phyloP scores from a whole-genome alignment of 1,284 basidiomycete genomes.

The Microbotryomycetes sp. region DNA sequence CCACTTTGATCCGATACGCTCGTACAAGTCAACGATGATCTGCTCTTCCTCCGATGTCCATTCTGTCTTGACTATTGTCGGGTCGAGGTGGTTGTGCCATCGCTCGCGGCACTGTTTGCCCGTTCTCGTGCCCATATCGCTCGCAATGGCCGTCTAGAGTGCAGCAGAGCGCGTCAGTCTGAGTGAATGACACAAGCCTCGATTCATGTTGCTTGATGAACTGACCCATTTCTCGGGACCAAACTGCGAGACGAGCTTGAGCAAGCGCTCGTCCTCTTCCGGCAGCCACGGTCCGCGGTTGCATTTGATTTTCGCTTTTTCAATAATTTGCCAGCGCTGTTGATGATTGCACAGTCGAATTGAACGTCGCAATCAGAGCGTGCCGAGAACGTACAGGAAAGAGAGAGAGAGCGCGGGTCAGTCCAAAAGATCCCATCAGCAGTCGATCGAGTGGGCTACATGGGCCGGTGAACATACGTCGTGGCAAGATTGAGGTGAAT shows the following conservation, averaged over 20 bases:
- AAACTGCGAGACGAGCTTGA: conserved; percentile 29
- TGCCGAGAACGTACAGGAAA: too few species aligned
- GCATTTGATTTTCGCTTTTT: conserved; percentile 17
- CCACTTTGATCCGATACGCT: conserved; percentile 33
- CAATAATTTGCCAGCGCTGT: conserved; percentile 22
- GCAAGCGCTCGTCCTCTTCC: conserved; percentile 30
- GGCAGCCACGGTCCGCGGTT: conserved; percentile 35
- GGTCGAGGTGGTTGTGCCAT: conserved; percentile 39
- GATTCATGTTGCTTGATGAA: not conserved
- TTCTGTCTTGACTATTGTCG: conserved; percentile 34
- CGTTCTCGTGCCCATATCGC: conserved; percentile 29
- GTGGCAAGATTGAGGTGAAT: conserved; percentile 19
- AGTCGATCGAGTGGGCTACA: not conserved
- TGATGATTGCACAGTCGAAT: not conserved
- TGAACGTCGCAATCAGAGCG: too few species aligned
- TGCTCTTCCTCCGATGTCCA: conserved; percentile 36
- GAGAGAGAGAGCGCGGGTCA: not conserved
- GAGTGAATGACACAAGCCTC: conserved; percentile 1
- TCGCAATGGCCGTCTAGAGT: conserved; percentile 26
- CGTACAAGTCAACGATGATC: conserved; percentile 33
- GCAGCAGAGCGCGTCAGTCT: too few species aligned
- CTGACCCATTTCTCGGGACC: conserved; percentile 37
- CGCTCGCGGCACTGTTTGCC: conserved; percentile 39
- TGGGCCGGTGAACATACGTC: conserved; percentile 2
- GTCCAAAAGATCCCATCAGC: not conserved